Evolutionary conservation across 129 eudicot genomes (phyloP).

Genomic region (Flaveria robusta): DNA sequence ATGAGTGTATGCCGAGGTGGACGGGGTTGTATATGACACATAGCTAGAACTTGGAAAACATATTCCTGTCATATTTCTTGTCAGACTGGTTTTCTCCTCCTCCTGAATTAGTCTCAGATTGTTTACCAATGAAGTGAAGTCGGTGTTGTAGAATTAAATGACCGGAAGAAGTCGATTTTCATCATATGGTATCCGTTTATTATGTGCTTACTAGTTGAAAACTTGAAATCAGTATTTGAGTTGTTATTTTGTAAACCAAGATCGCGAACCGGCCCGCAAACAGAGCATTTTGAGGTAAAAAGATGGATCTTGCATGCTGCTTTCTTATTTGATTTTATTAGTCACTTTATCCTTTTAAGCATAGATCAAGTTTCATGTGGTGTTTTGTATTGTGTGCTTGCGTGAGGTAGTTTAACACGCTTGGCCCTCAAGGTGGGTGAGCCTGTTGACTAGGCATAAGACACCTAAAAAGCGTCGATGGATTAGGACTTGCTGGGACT

Average conservation of each 20-base stretch:
- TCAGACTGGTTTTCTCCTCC: conserved; percentile 6
- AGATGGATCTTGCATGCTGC: conserved; percentile 16
- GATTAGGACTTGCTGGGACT: too few relatives aligned
- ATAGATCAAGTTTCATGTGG: not conserved
- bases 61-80: not conserved
- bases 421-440: too few relatives aligned
- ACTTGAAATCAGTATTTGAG: conserved; percentile 18
- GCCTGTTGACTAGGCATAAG: too few relatives aligned
- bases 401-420: too few relatives aligned
- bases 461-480: too few relatives aligned
- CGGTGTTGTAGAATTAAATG: conserved; percentile 36
- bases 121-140: conserved; percentile 21
- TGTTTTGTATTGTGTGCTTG: not conserved
- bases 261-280: not conserved
- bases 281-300: conserved; percentile 16
- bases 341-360: not conserved
- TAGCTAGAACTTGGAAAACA: conserved; percentile 24
- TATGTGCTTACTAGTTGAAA: conserved; percentile 31
- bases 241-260: conserved; percentile 26
- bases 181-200: conserved; percentile 6
- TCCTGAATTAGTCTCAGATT: not conserved
- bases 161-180: conserved; percentile 26
- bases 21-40: conserved; percentile 29
- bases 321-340: not conserved
- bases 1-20: conserved; percentile 24